Conservation (phyloP, 306 rosid genomes). For the Trichosanthes cucumerina region DNA sequence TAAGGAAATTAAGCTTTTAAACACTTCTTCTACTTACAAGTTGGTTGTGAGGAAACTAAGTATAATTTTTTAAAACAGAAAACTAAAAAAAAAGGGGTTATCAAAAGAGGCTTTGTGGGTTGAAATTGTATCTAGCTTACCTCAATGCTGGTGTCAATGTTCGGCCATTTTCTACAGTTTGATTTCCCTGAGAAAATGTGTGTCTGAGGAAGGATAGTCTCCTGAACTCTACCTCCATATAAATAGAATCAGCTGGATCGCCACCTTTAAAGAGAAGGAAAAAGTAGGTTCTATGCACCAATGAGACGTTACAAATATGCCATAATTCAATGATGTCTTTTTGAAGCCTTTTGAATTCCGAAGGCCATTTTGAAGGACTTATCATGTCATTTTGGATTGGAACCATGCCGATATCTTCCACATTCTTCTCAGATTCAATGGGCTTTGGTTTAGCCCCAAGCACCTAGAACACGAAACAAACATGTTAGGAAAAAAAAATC, state of each 20-base stretch:
- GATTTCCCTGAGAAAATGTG: conserved; percentile 42
- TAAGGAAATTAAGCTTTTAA: no score
- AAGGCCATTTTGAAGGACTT: conserved; percentile 58
- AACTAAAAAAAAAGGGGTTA: background rate
- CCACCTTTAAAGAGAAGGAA: conserved; percentile 79
- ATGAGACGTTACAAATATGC: conserved; percentile 74
- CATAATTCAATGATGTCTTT: conserved; percentile 69
- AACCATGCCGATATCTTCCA: conserved; percentile 67
- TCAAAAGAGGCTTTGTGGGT: background rate
- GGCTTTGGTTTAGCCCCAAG: conserved; percentile 23
- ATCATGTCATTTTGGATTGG: conserved; percentile 43
- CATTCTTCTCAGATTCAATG: conserved; percentile 22
- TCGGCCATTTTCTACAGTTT: conserved; percentile 47
- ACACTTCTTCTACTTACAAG: no score
- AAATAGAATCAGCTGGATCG: conserved; percentile 67
- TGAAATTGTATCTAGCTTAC: conserved; percentile 19
- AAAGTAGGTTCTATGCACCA: conserved; percentile 93
- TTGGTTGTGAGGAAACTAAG: no score
- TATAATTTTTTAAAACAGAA: no score
- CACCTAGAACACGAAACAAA: conserved; percentile 31
- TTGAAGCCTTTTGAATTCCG: conserved; percentile 68
- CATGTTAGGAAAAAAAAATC: conserved; percentile 5
- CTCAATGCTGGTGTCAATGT: conserved; percentile 45
- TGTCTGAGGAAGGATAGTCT: conserved; percentile 63
- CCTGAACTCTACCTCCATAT: conserved; percentile 84